Conservation (phyloP, 352 stramenopile genomes). For the Plasmopara viticola region DNA sequence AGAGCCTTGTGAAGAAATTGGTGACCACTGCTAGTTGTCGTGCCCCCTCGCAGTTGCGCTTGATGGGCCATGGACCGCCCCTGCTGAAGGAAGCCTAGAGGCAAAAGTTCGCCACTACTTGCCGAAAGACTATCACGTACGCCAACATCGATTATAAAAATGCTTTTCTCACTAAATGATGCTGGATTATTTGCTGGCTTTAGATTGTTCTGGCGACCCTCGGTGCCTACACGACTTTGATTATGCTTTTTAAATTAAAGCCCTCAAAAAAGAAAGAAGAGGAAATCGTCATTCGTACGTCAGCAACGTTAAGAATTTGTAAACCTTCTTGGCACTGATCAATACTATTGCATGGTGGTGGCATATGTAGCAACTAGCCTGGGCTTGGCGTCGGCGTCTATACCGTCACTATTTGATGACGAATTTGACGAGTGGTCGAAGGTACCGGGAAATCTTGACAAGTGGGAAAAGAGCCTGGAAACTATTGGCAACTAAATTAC, state of each 20-base stretch:
- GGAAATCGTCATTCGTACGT: conserved; percentile 42
- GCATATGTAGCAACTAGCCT: conserved; percentile 28
- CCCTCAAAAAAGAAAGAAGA: conserved; percentile 75
- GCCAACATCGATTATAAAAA: conserved; percentile 1
- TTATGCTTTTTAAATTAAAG: conserved; percentile 83
- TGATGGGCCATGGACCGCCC: conserved; percentile 70
- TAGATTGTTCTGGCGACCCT: conserved; percentile 82
- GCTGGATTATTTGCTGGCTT: background rate
- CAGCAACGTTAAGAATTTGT: background rate
- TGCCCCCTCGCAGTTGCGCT: conserved; percentile 49
- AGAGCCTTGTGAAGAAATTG: conserved; percentile 75
- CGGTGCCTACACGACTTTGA: conserved; percentile 72
- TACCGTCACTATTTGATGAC: conserved; percentile 80
- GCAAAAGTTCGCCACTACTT: conserved; percentile 81
- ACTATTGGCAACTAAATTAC: conserved; percentile 68
- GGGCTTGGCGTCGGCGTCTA: conserved; percentile 41
- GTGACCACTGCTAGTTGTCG: conserved; percentile 27
- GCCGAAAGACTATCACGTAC: conserved; percentile 82
- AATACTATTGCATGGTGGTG: background rate
- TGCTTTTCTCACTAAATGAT: conserved; percentile 1
- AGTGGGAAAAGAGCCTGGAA: conserved; percentile 86
- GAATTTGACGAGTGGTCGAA: conserved; percentile 85
- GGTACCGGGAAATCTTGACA: conserved; percentile 74
- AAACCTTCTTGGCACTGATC: conserved; percentile 1
- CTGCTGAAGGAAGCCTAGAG: conserved; percentile 67